Evolutionary conservation across 2,329 filamentous ascomycete genomes (phyloP), one percentile per base, ranked within the genome.

Genomic region (Sphaerulina vaccinii): DNA sequence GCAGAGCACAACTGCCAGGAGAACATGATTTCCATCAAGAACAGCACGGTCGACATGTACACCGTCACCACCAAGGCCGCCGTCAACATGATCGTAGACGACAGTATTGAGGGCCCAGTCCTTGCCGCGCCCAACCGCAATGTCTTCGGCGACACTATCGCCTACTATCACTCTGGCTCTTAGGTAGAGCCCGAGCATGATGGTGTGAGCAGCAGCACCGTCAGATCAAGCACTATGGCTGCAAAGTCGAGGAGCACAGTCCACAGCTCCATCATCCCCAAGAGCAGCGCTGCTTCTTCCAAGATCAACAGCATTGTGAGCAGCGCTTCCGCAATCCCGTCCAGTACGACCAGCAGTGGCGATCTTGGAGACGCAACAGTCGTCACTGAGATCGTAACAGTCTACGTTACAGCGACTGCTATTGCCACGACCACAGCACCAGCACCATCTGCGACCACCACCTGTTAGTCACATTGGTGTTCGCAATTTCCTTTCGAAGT

Each of bases 141-240:
- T 59, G 73, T 75, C 62, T 79, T 77, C 64, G 75, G 75, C 58
- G 73, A 72, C 38, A 78, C 75, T 2, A 58, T 79, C 15, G 73
- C 71, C 1, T 66, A 61, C 51, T 68, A 66, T 57, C 49, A 45
- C 21, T 54, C 54, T 6, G 52, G 52, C 10, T 48, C 45, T 40
- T 48, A 10, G n/a, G 45, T 6, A 10, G 45, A 15, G 45, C 19
- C 36, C 10, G 45, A 29, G n/a, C 35, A 11, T 23, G 45, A 9
- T 40, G 22, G 24, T 40, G 45, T 23, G 45, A 48, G 24, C 33
- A 29, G 22, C 18, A 38, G 36, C 24, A 32, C 24, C 24, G 36
- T 22, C 16, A 48, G 45, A 16, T 32, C 27, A 32, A 32, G 27
- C 27, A 32, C n/a, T n/a, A n/a, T n/a, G n/a, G n/a, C n/a, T n/a